Evolutionary conservation across 768 basidiomycete genomes (phyloP), one percentile per base, ranked within the genome.

Genomic region (Mycena belliarum): DNA sequence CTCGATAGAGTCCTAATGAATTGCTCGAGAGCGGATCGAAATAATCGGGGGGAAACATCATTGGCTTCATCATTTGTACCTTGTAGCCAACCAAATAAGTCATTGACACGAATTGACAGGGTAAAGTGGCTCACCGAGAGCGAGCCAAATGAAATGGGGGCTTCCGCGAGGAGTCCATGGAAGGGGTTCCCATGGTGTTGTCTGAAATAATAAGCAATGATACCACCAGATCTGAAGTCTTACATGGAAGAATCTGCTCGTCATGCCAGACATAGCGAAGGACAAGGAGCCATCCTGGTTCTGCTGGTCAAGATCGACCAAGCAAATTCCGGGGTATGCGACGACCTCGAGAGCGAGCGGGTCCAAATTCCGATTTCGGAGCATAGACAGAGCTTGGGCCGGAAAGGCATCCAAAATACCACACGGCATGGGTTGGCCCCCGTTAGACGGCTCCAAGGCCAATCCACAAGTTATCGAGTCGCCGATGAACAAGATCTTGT

Each of bases 11-110:
- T 42, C 35, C 37, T 16, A 20, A 61, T 52, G 29, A 61, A 61
- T 35, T 7, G 12, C 8, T 44, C 24, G 24, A 61, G 59, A 3
- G 50, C 49, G 15, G 16, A 26, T 45, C 54, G 38, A 21, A 61
- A 61, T n/a, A 28, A 21, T 18, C 21, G 11, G 38, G 59, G 45
- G 2, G 28, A 21, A 12, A 61, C 50, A 8, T 47, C 55, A 10
- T 44, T 50, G 23, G 55, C 55, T n/a, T 57, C 49, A 21, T 61
- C 59, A 45, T 61, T 61, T 8, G 59, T 61, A 9, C 55, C 59
- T 60, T 41, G 32, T 23, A n/a, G n/a, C n/a, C 23, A 9, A 6
- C 40, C 49, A 52, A 41, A 21, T 41, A 12, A 41, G 16, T n/a
- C n/a, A n/a, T n/a, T n/a, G n/a, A n/a, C n/a, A n/a, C n/a, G n/a